phyloP scores from a whole-genome alignment of 305 asterid species.

The Fraxinus greggii region DNA sequence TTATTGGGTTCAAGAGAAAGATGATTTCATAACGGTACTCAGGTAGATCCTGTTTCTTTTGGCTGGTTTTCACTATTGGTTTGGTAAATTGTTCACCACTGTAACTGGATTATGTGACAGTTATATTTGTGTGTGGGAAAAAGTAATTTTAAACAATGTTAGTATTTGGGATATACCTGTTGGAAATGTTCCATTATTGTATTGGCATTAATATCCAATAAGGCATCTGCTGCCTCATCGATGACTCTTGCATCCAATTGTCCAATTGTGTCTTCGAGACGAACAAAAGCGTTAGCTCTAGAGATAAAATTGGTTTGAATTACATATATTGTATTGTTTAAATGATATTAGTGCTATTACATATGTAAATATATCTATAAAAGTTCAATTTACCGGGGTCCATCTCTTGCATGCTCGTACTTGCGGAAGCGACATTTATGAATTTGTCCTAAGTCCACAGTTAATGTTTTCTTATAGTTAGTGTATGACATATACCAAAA shows the following conservation, averaged over 20 bases:
- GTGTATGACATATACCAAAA: no score
- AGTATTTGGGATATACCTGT: neutral
- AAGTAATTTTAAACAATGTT: neutral
- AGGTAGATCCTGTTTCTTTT: neutral
- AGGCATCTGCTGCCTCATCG: neutral
- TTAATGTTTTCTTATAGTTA: no score
- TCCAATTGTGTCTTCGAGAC: neutral
- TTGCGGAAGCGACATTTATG: no score
- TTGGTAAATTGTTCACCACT: neutral
- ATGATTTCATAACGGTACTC: neutral
- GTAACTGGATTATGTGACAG: neutral
- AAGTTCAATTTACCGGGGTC: no score
- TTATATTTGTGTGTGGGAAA: neutral
- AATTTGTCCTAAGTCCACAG: no score
- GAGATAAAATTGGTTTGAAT: no score
- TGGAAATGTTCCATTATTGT: neutral
- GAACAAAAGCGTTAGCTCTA: no score
- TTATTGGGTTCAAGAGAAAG: neutral
- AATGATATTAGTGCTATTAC: no score
- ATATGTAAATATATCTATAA: no score
- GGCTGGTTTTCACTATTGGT: neutral
- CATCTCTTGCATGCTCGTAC: no score
- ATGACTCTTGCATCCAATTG: neutral
- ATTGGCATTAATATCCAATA: neutral
- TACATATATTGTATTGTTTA: no score